These are phyloP conservation scores for Astrothelium subdiscretum DNA, from an alignment of 495 filamentous ascomycete genomes.

Conservation along the genomic window DNA sequence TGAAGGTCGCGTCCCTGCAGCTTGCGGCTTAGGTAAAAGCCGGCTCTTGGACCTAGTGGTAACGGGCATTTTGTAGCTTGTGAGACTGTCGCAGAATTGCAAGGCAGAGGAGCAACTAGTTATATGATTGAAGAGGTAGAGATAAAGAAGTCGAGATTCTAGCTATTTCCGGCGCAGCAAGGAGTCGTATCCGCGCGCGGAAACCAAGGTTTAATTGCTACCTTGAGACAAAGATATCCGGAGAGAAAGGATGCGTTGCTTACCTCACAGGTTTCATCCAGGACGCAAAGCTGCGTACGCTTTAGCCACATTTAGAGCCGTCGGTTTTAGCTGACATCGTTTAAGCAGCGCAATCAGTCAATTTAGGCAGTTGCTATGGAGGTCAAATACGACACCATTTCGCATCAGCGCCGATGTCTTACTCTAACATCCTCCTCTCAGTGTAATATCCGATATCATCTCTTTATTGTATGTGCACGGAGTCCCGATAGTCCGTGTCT, in stretches of 20 bases:
- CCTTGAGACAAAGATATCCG: neutral
- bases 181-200: neutral
- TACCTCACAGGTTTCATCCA: neutral
- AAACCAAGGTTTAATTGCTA: neutral
- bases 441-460: neutral
- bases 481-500: neutral
- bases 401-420: neutral
- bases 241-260: neutral
- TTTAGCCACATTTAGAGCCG: neutral
- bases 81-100: neutral
- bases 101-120: neutral
- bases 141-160: neutral
- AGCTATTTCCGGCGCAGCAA: neutral
- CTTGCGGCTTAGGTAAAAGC: neutral
- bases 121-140: neutral
- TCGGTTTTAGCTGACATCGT: neutral
- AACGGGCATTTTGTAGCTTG: neutral
- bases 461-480: neutral
- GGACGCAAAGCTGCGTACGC: neutral
- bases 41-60: neutral
- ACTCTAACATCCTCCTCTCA: neutral
- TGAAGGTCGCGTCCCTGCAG: neutral
- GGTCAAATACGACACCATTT: neutral
- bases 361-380: neutral
- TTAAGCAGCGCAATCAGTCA: neutral